Evolutionary conservation across 768 basidiomycete species (phyloP), one percentile per base, ranked within the genome.

Genomic region (Pleurotus platypus): DNA sequence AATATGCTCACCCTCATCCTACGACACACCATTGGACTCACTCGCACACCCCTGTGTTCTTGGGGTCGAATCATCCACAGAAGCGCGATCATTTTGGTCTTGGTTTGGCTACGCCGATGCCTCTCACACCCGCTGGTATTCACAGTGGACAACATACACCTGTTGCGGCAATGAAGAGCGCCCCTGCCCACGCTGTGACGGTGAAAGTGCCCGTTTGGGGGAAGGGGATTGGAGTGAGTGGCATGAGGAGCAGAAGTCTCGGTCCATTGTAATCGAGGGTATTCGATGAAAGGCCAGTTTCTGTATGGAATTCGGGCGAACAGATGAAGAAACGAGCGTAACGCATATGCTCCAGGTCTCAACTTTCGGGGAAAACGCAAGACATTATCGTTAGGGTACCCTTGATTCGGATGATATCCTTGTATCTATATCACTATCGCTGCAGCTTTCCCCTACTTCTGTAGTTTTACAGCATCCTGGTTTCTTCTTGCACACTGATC

Each of bases 161-260:
- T 6, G 39, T 39, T 2, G 39, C 38, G 39, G n/a, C 37, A 22
- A 43, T 54, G 51, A 54, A 54, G 51, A 54, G 51, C 22, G 51
- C 51, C 42, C 51, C 51, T 54, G 51, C 51, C 24, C 51, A 54
- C 4, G 51, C 27, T 39, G 51, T 54, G 9, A 54, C 51, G 4
- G 51, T 54, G 51, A 39, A 39, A n/a, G 51, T 54, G 16, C 51
- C 51, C 12, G 20, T 54, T 18, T 39, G 15, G n/a, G 51, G 51
- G 22, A 39, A 16, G 22, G 51, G 51, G 15, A 24, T 30, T 20
- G 51, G 51, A 18, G 51, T 54, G 15, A 39, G 38, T 9, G 39
- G 51, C 16, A 42, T 38, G 39, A 54, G 51, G 39, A 54, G 51
- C 20, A 40, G 51, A 24, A 54, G 51, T 42, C 39, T 54, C 3